These are phyloP conservation scores for Hanseniaspora guilliermondii DNA, from an alignment of 805 yeast genomes.

Conservation along the genomic window DNA sequence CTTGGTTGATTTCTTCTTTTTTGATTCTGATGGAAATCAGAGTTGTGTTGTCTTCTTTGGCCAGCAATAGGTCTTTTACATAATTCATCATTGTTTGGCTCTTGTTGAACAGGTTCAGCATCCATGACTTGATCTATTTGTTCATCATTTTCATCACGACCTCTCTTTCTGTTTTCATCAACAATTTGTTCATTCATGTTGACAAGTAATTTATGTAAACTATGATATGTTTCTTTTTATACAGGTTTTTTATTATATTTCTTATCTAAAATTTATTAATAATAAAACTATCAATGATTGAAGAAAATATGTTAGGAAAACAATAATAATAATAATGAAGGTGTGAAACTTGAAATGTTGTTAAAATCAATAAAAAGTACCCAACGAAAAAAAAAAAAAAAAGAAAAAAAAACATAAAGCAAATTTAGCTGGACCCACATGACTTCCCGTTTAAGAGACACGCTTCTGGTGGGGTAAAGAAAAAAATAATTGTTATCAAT, in stretches of 20 bases:
- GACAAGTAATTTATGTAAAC: not conserved
- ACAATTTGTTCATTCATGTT: conserved; percentile 8
- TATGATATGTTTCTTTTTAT: not conserved
- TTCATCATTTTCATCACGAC: conserved; percentile 11
- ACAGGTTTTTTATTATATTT: not conserved
- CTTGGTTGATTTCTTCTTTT: conserved; percentile 13
- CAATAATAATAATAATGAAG: no score
- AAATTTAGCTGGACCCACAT: no score
- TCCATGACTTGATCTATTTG: conserved; percentile 4
- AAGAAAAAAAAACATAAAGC: not conserved
- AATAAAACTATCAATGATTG: no score
- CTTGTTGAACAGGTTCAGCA: not conserved
- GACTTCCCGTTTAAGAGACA: no score
- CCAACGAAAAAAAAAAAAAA: not conserved
- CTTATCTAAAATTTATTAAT: no score
- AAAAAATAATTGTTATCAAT: not conserved
- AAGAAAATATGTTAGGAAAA: no score
- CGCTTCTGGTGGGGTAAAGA: not conserved
- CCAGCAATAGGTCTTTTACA: conserved; percentile 8
- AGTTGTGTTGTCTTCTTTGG: conserved; percentile 2
- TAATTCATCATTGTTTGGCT: not conserved
- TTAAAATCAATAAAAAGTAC: no score
- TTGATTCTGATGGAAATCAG: conserved; percentile 2
- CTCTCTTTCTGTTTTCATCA: conserved; percentile 4
- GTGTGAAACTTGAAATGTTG: no score